Evolutionary conservation across 2,329 filamentous ascomycete genomes (phyloP), one percentile per base, ranked within the genome.

Genomic region (Amauroascus niger): DNA sequence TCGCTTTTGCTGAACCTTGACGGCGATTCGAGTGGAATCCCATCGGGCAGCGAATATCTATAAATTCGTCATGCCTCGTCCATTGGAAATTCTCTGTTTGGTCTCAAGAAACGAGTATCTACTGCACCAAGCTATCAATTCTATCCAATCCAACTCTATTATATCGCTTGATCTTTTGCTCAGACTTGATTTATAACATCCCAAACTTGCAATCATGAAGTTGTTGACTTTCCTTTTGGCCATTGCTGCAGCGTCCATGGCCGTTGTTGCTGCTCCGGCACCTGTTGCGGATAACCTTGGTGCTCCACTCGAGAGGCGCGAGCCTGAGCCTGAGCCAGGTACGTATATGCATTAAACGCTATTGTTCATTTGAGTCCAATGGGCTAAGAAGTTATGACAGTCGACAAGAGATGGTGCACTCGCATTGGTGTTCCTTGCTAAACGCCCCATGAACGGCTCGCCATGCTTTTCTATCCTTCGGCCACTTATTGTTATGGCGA

Each of bases 151-250:
- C n/a, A 4, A 26, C 33, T 22, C 8, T 24, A 3, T 24, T 16
- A 11, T 24, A 41, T 35, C 30, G 44, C 18, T 20, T 22, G 16
- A 44, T 22, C 33, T 18, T n/a, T 26, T 13, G 3, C 2, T 49
- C 16, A 16, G 30, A 20, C 24, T 26, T 43, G 16, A 6, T 33
- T 32, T 7, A 22, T 13, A 13, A 6, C 33, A 41, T 43, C 13
- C n/a, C 24, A 18, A 30, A 52, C 8, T n/a, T 18, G 50, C 50
- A 52, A 46, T 13, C 50, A 79, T 79, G 77, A 78, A 76, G 69
- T 60, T 77, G 63, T 66, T 71, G 59, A 63, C 69, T 52, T 55
- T 75, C 52, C 61, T 75, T 53, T 62, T 70, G 45, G 67, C 72
- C 54, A 61, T 74, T 52, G 57, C 77, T 46, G 71, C 70, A 52